phyloP scores from a whole-genome alignment of 257 asterid species.

The Nemophila menziesii region DNA sequence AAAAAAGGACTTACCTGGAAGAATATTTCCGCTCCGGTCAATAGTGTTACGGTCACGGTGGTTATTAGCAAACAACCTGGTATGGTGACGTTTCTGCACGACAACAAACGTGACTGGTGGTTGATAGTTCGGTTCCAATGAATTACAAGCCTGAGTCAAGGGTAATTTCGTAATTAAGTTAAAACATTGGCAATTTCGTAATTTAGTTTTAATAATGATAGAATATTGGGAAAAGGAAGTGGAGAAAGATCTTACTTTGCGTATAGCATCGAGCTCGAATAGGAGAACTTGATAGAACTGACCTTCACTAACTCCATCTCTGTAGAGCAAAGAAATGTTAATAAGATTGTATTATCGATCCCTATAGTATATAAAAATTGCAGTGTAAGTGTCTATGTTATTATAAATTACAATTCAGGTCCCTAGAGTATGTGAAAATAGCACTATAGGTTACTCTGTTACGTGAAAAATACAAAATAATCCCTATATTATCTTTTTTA shows the following conservation, averaged over 20 bases:
- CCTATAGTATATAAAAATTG: too few species aligned
- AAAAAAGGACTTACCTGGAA: conserved; percentile 15
- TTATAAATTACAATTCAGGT: too few species aligned
- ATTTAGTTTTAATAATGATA: not conserved
- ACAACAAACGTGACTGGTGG: conserved; percentile 29
- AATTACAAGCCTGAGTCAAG: conserved; percentile 29
- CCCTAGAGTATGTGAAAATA: too few species aligned
- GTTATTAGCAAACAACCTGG: conserved; percentile 18
- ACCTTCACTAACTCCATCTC: conserved; percentile 31
- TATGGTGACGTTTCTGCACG: conserved; percentile 29
- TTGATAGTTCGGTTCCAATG: conserved; percentile 23
- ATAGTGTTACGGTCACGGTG: conserved; percentile 15
- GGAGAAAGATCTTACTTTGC: conserved; percentile 14
- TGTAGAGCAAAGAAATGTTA: too few species aligned
- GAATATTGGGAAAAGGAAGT: too few species aligned
- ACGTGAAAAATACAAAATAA: too few species aligned
- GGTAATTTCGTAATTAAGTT: too few species aligned
- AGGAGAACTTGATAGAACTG: conserved; percentile 28
- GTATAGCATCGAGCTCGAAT: conserved; percentile 23
- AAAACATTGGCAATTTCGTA: not conserved
- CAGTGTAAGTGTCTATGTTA: too few species aligned
- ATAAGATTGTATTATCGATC: too few species aligned
- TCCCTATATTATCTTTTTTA: too few species aligned
- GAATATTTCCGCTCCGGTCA: conserved; percentile 23
- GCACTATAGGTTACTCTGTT: too few species aligned